Percentiles rank a stretch among this genome's conserved stretches.
These are phyloP conservation scores for Sporothrix phasma DNA, from an alignment of 2,329 filamentous ascomycete genomes.

Conservation along the genomic window DNA sequence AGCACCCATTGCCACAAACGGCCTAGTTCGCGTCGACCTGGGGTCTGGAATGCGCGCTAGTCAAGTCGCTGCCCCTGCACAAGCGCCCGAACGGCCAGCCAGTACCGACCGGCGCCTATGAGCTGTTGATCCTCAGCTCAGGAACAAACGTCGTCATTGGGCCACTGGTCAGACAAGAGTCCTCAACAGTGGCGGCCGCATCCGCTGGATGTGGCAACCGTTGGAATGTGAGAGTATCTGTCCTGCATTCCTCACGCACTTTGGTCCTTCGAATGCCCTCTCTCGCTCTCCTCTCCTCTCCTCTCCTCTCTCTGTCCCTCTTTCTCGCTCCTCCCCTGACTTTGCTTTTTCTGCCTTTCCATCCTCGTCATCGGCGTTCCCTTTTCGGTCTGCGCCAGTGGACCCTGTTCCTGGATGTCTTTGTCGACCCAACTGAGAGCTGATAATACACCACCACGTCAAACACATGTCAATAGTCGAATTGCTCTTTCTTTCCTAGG, in stretches of 20 bases:
- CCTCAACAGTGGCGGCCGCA: background rate
- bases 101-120: too few species aligned
- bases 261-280: too few species aligned
- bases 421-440: background rate
- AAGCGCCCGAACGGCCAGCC: background rate
- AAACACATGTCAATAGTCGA: background rate
- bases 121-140: background rate
- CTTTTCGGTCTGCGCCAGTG: background rate
- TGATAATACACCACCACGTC: background rate
- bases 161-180: background rate
- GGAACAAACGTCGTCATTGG: background rate
- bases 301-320: background rate
- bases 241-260: background rate
- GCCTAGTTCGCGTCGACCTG: background rate
- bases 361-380: background rate
- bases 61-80: background rate
- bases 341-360: background rate
- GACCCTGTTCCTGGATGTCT: conserved; percentile 7
- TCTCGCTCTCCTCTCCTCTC: background rate
- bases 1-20: background rate
- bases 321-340: background rate
- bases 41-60: conserved; percentile 8
- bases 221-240: background rate
- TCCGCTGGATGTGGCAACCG: conserved; percentile 2
- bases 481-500: background rate